These are phyloP conservation scores for Wallacemonas sp. DNA, from an alignment of 208 protist genomes.

Conservation along the genomic window DNA sequence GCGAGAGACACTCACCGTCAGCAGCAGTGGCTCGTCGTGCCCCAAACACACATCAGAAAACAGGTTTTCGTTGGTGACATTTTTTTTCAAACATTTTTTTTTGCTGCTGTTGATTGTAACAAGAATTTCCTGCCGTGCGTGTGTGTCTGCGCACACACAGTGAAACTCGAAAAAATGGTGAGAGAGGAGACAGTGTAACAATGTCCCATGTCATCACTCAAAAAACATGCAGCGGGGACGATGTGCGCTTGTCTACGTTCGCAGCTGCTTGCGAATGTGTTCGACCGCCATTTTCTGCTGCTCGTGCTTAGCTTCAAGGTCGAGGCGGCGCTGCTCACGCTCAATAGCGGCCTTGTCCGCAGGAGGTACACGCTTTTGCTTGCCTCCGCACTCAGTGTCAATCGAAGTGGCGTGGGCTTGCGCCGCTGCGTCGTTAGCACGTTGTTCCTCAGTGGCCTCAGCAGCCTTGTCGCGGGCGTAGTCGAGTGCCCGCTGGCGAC, in stretches of 20 bases:
- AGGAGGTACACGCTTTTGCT: constrained; percentile 1
- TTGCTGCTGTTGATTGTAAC: no score
- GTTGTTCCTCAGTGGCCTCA: background rate
- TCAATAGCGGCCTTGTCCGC: constrained; percentile 24
- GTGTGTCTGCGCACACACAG: no score
- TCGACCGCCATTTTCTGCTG: constrained; percentile 51
- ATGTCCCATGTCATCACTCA: no score
- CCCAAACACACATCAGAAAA: no score
- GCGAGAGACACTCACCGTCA: no score
- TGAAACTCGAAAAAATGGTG: no score
- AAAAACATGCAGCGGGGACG: no score
- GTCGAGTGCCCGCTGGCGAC: constrained; percentile 51
- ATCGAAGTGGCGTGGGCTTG: background rate
- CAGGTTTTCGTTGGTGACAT: no score
- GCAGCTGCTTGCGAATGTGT: constrained; percentile 50
- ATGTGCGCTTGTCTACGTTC: constrained; percentile 18
- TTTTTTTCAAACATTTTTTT: no score
- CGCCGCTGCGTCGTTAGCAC: background rate
- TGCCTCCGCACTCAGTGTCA: background rate
- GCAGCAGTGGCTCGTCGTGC: no score
- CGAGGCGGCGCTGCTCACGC: constrained; percentile 38
- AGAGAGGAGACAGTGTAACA: no score
- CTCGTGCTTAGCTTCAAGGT: constrained; percentile 63
- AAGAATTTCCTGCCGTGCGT: no score
- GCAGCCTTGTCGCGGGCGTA: constrained; percentile 46